A percentile compares a stretch with the other conserved stretches of the same genome.
phyloP scores from a whole-genome alignment of 805 yeast species.

The Candida sphagnicola region DNA sequence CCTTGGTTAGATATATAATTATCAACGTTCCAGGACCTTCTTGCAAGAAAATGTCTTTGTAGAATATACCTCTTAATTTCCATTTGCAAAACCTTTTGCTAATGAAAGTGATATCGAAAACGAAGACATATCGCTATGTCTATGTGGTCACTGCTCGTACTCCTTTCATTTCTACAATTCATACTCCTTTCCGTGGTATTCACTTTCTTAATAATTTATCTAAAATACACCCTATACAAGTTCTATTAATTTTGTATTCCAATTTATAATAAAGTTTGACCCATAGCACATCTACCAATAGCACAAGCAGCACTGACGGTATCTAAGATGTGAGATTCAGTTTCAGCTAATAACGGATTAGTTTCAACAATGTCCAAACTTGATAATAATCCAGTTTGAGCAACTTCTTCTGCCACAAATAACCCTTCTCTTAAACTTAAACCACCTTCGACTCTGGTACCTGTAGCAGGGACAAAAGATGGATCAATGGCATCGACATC shows the following conservation, averaged over 20 bases:
- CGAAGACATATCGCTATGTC: too few species aligned
- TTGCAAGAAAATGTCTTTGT: too few species aligned
- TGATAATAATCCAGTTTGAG: conserved; percentile 81
- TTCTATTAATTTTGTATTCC: background rate
- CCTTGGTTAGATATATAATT: too few species aligned
- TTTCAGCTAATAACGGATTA: conserved; percentile 82
- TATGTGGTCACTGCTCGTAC: too few species aligned
- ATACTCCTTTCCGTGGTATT: too few species aligned
- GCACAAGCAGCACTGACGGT: conserved; percentile 91
- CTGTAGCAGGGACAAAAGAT: conserved; percentile 90
- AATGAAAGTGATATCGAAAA: too few species aligned
- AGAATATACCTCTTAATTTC: too few species aligned
- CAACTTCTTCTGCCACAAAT: conserved; percentile 86
- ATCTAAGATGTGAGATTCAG: conserved; percentile 70
- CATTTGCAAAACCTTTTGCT: too few species aligned
- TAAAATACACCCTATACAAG: background rate
- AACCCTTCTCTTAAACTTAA: conserved; percentile 91
- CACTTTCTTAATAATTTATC: too few species aligned
- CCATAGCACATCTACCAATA: conserved; percentile 88
- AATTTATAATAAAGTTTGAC: conserved; percentile 79
- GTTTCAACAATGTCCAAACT: conserved; percentile 93
- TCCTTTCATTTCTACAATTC: too few species aligned
- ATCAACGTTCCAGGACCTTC: too few species aligned
- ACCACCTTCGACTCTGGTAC: conserved; percentile 97
- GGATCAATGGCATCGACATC: conserved; percentile 98